Base-by-base conservation (phyloP, 768 basidiomycete genomes). In the Lactarius trivialis region DNA sequence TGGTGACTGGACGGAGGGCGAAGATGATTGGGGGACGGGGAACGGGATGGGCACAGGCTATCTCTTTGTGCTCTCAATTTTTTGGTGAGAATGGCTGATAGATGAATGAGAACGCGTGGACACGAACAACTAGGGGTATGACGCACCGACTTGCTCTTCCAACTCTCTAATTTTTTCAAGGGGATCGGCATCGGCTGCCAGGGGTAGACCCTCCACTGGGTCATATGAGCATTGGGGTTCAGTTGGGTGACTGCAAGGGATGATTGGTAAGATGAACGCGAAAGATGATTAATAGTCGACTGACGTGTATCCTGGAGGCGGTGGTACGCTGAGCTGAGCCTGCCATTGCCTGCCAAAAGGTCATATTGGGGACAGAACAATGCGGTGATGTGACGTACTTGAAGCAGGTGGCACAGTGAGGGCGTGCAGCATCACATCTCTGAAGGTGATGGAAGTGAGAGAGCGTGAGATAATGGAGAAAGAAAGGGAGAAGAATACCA, bases 351-450 rank as follows among this genome's bases (percentile, higher is more conserved):
- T 91, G 60, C 28, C 55, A 24, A 71, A 53, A 59, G 60, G 63
- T 58, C 48, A 55, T 55, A 62, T 69, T 32, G 34, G 14, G 28
- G 21, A 64, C 1, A 26, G 1, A 51, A 5, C 50, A 48, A 6
- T 24, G 45, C 6, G 12, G 21, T 37, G 1, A n/a, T 32, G 21
- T 39, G 19, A 79, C 85, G 69, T 68, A 90, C 89, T 87, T 91
- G 63, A 90, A 82, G 69, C 91, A 93, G 56, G 91, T 91, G 45
- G 84, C 81, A 71, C 91, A 93, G 71, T 92, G 89, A 14, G 91
- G 91, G 65, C 91, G 85, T 45, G 85, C 81, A 45, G 91, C 91
- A 73, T 93, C 91, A 67, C 91, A 93, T 88, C 91, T 92, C 90
- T 93, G 68, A 26, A 32, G 28, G 19, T 30, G 36, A 65, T 28